phyloP scores from a whole-genome alignment of 2,329 filamentous ascomycete genomes.

The Verticillium alfalfae region DNA sequence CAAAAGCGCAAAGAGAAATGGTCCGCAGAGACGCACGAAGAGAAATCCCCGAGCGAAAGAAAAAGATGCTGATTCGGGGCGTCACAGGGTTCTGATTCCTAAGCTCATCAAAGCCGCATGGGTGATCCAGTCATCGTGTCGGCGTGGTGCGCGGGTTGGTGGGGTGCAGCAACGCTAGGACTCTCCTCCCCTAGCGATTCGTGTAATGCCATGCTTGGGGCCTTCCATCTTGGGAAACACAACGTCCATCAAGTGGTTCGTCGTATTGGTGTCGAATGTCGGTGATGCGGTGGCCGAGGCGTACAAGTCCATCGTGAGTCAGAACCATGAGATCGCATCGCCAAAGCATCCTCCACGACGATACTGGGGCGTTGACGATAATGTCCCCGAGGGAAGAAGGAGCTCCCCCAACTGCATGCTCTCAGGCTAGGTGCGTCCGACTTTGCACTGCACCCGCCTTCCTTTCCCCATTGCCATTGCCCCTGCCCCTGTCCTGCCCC shows the following conservation, averaged over 20 bases:
- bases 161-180: neutral
- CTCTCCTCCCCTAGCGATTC: neutral
- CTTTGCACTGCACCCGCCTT: neutral
- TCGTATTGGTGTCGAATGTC: neutral
- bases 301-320: too few species aligned
- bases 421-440: neutral
- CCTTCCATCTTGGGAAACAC: neutral
- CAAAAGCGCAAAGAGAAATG: neutral
- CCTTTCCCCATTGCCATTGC: too few species aligned
- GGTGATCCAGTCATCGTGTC: neutral
- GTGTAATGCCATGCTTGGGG: neutral
- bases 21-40: neutral
- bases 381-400: neutral
- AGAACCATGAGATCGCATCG: too few species aligned
- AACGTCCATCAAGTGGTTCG: neutral
- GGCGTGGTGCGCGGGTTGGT: neutral
- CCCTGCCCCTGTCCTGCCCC: too few species aligned
- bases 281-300: neutral
- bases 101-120: neutral
- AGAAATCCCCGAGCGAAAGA: neutral
- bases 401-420: neutral
- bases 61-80: neutral
- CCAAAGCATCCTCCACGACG: neutral
- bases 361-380: neutral
- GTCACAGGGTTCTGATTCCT: neutral